Evolutionary conservation across 2,329 filamentous ascomycete genomes (phyloP), one percentile per base, ranked within the genome.

Genomic region (Phialemoniopsis sp.): DNA sequence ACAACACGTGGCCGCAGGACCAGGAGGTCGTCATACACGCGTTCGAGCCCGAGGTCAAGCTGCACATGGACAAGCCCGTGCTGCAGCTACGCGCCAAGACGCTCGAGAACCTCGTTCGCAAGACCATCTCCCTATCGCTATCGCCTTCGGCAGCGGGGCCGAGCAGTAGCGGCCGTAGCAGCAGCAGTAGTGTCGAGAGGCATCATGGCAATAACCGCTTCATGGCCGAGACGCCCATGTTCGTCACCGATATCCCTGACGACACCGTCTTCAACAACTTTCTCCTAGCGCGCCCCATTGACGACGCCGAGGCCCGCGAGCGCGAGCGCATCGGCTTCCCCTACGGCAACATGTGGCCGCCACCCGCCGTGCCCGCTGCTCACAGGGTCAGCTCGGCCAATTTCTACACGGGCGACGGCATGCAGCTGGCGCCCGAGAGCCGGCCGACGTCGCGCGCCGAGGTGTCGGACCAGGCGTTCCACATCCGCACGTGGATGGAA

Each of bases 61-160:
- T 95, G 5, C 87, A 90, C 62, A 67, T 88, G 13, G 85, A 91
- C 53, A 81, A 80, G 51, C 86, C 89, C 0, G 70, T 90, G 1
- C 52, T 89, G 21, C 68, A 79, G 33, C 69, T 87, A 29, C 69
- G 57, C 7, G 52, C 54, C 6, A 40, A 51, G 26, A 52, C 46
- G 39, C 41, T 50, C 13, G 56, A 53, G 18, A 48, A 53, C 12
- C 43, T 47, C 43, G 17, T 41, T 43, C 13, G 41, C 31, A 26
- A 13, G 33, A 37, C 18, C 38, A 37, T 37, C 47, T 26, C 21
- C 21, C 10, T 26, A 10, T 15, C 41, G 46, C 34, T 35, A 32
- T n/a, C 33, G 6, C 18, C 36, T 9, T 26, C 21, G 10, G 21
- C 21, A 26, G 21, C 21, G 10, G 21, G 6, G 21, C 21, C 21